Evolutionary conservation across 108 stramenopile genomes (phyloP).

Genomic region (Fistulifera pelliculosa): DNA sequence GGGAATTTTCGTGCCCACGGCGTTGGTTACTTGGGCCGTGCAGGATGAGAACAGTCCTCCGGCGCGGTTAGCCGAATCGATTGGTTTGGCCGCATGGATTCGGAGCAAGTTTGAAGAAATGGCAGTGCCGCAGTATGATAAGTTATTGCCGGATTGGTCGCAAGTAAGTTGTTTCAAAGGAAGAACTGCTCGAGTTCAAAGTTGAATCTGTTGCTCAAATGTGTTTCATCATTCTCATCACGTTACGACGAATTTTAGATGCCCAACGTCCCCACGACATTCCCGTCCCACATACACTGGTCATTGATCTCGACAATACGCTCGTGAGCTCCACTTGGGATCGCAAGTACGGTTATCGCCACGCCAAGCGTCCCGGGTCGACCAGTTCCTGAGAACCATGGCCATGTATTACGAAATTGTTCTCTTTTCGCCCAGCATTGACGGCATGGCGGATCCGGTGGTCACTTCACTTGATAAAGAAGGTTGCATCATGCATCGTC

Average conservation of each 20-base stretch:
- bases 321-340: constrained; percentile 88
- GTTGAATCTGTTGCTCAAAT: too few relatives aligned
- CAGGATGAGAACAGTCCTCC: constrained; percentile 67
- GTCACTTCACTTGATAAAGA: constrained; percentile 69
- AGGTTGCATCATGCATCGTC: constrained; percentile 87
- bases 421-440: constrained; percentile 72
- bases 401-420: constrained; percentile 96
- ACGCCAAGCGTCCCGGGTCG: constrained; percentile 96
- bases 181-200: too few relatives aligned
- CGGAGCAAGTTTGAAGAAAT: constrained; percentile 42
- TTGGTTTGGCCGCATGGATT: constrained; percentile 60
- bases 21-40: constrained; percentile 65
- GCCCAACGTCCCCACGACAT: constrained; percentile 86
- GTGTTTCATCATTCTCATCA: too few relatives aligned
- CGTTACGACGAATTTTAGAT: too few relatives aligned
- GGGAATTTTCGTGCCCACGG: constrained; percentile 57
- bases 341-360: constrained; percentile 91
- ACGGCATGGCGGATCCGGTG: constrained; percentile 81
- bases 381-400: constrained; percentile 85
- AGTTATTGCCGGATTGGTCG: constrained; percentile 91
- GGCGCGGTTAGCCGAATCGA: constrained; percentile 46
- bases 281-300: constrained; percentile 86
- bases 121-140: constrained; percentile 78
- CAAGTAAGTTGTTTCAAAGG: constrained; percentile 29
- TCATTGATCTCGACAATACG: constrained; percentile 93